These are phyloP conservation scores for Penicillium sclerotiorum DNA, from an alignment of 2,329 filamentous ascomycete genomes.

Conservation along the genomic window DNA sequence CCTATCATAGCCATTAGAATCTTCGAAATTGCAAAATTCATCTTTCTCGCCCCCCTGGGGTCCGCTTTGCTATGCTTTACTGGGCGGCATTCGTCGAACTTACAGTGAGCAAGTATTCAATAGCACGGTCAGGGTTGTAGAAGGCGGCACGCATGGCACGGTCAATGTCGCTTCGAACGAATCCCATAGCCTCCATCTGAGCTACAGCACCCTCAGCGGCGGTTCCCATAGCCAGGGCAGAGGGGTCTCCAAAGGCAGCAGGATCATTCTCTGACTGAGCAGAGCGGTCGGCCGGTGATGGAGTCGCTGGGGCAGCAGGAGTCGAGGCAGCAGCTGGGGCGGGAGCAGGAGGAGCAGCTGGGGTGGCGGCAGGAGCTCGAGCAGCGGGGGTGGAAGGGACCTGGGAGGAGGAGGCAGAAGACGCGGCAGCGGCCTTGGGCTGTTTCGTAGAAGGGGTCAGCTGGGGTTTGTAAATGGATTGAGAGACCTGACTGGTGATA, in stretches of 20 bases:
- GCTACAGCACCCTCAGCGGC: conserved; percentile 80
- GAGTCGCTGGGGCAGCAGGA: conserved; percentile 50
- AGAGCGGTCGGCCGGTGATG: conserved; percentile 49
- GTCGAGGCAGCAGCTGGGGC: conserved; percentile 54
- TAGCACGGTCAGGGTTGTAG: conserved; percentile 94
- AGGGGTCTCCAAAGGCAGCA: conserved; percentile 67
- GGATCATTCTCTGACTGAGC: conserved; percentile 39
- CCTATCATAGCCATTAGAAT: conserved; percentile 54
- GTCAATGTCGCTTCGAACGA: conserved; percentile 84
- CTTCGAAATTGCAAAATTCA: not conserved
- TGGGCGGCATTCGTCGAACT: conserved; percentile 57
- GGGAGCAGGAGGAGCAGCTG: conserved; percentile 54
- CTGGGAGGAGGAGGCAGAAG: conserved; percentile 36
- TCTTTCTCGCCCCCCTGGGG: not conserved
- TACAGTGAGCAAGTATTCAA: conserved; percentile 83
- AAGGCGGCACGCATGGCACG: conserved; percentile 94
- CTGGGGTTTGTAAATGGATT: not conserved
- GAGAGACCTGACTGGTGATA: not conserved
- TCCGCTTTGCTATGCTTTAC: not conserved
- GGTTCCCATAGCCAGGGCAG: conserved; percentile 81
- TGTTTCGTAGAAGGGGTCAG: conserved; percentile 37
- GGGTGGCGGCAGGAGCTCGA: conserved; percentile 42
- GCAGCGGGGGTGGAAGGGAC: conserved; percentile 42
- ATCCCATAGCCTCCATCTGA: conserved; percentile 98
- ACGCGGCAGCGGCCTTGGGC: conserved; percentile 70